phyloP scores from a whole-genome alignment of 805 yeast species.

The Wickerhamiella parazyma region DNA sequence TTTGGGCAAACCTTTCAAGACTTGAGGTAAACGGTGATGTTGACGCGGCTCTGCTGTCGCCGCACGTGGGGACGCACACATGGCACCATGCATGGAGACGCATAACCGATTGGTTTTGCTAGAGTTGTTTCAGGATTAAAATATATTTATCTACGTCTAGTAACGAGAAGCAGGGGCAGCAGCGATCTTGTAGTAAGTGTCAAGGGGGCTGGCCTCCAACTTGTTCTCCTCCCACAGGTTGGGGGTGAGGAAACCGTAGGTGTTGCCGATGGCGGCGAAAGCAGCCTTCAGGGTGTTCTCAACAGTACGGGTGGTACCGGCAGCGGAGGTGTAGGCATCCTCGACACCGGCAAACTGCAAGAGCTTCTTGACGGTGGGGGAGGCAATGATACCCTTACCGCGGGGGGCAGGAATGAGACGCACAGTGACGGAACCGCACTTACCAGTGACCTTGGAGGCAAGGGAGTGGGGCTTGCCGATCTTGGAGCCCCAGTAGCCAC shows the following conservation, averaged over 20 bases:
- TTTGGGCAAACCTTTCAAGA: background rate
- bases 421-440: constrained; percentile 98
- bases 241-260: constrained; percentile 99
- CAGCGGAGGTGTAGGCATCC: constrained; percentile 97
- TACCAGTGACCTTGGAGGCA: constrained; percentile 96
- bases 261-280: constrained; percentile 98
- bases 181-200: constrained; percentile 46
- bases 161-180: constrained; percentile 18
- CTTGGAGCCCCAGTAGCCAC: constrained; percentile 99
- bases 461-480: constrained; percentile 99
- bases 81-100: too few relatives aligned
- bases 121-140: background rate
- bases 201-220: constrained; percentile 86
- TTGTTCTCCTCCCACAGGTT: constrained; percentile 89
- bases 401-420: constrained; percentile 99
- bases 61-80: too few relatives aligned
- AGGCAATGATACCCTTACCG: constrained; percentile 99
- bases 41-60: too few relatives aligned
- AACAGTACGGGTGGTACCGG: constrained; percentile 98
- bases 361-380: constrained; percentile 98
- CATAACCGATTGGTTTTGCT: background rate
- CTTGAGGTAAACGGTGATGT: too few relatives aligned
- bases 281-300: constrained; percentile 99
- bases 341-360: constrained; percentile 99
- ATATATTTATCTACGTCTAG: constrained; percentile 13